phyloP scores from a whole-genome alignment of 176 grass and related monocot genomes.

The Bonia amplexicaulis region DNA sequence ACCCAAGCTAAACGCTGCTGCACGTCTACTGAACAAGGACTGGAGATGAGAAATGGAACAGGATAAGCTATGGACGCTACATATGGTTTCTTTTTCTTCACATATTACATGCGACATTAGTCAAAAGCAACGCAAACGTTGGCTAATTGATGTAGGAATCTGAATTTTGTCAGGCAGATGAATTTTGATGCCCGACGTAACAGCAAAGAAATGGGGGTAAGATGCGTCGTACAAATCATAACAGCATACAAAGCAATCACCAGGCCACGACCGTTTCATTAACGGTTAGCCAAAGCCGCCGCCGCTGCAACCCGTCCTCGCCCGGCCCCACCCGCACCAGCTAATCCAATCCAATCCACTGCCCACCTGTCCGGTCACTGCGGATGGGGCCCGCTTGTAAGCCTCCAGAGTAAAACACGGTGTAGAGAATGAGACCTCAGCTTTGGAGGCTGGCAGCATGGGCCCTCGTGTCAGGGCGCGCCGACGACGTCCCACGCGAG shows the following conservation, averaged over 20 bases:
- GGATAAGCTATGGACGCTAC: not conserved
- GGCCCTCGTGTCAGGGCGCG: conserved; percentile 13
- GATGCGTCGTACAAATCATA: conserved; percentile 34
- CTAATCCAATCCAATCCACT: not conserved
- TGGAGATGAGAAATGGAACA: not conserved
- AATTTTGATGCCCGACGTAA: not conserved
- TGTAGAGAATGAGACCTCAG: not conserved
- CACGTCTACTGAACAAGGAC: not conserved
- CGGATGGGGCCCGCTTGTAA: not conserved
- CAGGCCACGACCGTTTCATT: not conserved
- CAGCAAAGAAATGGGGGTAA: not conserved
- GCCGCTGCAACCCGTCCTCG: not conserved
- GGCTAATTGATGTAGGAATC: not conserved
- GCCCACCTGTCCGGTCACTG: not conserved
- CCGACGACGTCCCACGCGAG: conserved; percentile 82
- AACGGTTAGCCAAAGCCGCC: not conserved
- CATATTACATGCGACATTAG: not conserved
- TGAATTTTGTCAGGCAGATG: not conserved
- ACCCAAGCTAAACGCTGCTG: not conserved
- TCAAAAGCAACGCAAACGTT: not conserved
- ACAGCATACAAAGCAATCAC: conserved; percentile 2
- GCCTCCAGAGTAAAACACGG: not conserved
- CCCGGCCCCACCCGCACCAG: not conserved
- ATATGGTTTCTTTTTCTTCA: too few species aligned
- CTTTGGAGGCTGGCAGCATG: not conserved